phyloP scores from a whole-genome alignment of 495 filamentous ascomycete genomes.

The Lepraria neglecta region DNA sequence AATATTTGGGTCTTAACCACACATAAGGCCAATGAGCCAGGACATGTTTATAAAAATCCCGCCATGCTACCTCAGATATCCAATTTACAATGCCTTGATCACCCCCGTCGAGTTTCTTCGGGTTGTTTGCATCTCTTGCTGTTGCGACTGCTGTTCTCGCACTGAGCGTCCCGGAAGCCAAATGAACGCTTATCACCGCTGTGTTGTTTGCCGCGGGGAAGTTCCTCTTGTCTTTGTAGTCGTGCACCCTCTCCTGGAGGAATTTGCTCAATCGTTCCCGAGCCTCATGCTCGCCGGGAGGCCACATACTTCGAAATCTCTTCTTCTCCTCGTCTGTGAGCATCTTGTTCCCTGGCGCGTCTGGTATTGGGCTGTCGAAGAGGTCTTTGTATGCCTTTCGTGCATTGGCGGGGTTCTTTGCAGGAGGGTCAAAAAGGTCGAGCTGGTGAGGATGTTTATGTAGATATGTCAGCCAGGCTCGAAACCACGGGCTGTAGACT shows the following conservation, averaged over 20 bases:
- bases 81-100: constrained; percentile 62
- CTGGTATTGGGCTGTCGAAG: constrained; percentile 60
- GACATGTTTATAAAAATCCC: constrained; percentile 90
- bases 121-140: constrained; percentile 62
- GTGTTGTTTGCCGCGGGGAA: constrained; percentile 58
- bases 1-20: constrained; percentile 49
- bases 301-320: constrained; percentile 57
- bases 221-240: constrained; percentile 57
- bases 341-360: constrained; percentile 56
- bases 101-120: constrained; percentile 62
- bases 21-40: constrained; percentile 82
- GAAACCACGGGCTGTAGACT: constrained; percentile 78
- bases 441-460: constrained; percentile 62
- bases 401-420: constrained; percentile 51
- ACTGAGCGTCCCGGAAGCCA: constrained; percentile 70
- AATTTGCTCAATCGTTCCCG: constrained; percentile 61
- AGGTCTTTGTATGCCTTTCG: constrained; percentile 49
- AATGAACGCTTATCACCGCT: constrained; percentile 69
- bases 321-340: constrained; percentile 54
- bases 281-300: constrained; percentile 75
- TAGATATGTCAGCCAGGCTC: constrained; percentile 65
- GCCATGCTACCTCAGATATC: constrained; percentile 87
- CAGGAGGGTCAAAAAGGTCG: constrained; percentile 51
- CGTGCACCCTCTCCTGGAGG: constrained; percentile 54
- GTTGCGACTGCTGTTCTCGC: constrained; percentile 64